Percentiles rank a stretch among this genome's conserved stretches.
Conservation (phyloP, 352 stramenopile species). For the Phytophthora melonis region DNA sequence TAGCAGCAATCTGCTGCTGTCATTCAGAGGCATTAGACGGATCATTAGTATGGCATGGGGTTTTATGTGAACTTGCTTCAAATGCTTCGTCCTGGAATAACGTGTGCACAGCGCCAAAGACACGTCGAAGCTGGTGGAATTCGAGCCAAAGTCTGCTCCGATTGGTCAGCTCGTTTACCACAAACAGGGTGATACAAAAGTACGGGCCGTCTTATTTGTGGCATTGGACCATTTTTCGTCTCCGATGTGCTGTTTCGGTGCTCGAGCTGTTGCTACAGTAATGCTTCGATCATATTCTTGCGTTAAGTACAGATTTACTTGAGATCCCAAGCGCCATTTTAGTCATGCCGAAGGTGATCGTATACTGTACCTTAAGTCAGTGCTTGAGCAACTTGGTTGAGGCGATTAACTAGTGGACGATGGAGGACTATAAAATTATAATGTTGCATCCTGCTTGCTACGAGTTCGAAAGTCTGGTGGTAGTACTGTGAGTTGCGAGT, state of each 20-base stretch:
- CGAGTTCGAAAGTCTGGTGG: too few relatives aligned
- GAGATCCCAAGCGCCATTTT: too few relatives aligned
- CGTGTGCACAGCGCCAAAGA: slow-evolving; percentile 26
- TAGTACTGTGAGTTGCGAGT: too few relatives aligned
- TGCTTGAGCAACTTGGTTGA: too few relatives aligned
- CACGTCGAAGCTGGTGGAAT: slow-evolving; percentile 23
- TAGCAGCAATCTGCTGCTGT: background rate
- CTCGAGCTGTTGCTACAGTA: background rate
- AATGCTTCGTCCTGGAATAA: slow-evolving; percentile 9
- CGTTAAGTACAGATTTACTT: background rate
- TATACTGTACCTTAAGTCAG: too few relatives aligned
- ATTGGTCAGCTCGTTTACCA: too few relatives aligned
- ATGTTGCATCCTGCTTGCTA: too few relatives aligned
- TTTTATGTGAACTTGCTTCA: background rate
- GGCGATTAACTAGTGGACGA: too few relatives aligned
- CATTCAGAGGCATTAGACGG: background rate
- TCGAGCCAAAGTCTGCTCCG: background rate
- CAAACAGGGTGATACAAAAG: too few relatives aligned
- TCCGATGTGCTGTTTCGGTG: background rate
- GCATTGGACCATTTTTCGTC: background rate
- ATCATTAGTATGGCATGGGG: background rate
- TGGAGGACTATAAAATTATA: too few relatives aligned
- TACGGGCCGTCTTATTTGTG: too few relatives aligned
- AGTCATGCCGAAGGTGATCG: too few relatives aligned
- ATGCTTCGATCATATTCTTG: slow-evolving; percentile 10